Evolutionary conservation across 352 stramenopile species (phyloP).

Genomic region (Phytopythium ostracodes): DNA sequence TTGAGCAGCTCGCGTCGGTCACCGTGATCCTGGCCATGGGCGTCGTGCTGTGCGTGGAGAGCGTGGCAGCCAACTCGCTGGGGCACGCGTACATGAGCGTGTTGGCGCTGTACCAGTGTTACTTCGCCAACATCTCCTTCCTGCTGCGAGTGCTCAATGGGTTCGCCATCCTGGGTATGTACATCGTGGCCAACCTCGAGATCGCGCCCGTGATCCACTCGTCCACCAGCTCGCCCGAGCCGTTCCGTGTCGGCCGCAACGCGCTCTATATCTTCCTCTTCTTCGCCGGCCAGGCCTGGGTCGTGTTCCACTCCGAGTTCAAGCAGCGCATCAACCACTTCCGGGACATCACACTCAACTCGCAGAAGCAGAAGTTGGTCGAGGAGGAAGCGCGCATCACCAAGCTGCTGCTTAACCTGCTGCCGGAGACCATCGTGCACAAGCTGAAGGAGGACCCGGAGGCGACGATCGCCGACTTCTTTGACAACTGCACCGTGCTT

Average conservation of each 20-base stretch:
- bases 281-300: slow-evolving; percentile 69
- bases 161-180: slow-evolving; percentile 58
- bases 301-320: slow-evolving; percentile 85
- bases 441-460: slow-evolving; percentile 80
- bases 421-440: slow-evolving; percentile 82
- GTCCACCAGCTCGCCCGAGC: slow-evolving; percentile 24
- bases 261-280: slow-evolving; percentile 84
- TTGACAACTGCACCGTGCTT: slow-evolving; percentile 81
- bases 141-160: slow-evolving; percentile 52
- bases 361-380: slow-evolving; percentile 80
- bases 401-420: slow-evolving; percentile 71
- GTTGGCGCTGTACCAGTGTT: slow-evolving; percentile 77
- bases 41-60: slow-evolving; percentile 60
- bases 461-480: slow-evolving; percentile 80
- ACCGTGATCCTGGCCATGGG: slow-evolving; percentile 52
- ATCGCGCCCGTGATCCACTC: slow-evolving; percentile 39
- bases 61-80: slow-evolving; percentile 58
- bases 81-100: slow-evolving; percentile 79
- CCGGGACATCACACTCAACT: slow-evolving; percentile 76
- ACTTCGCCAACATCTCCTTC: slow-evolving; percentile 80
- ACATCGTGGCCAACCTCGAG: slow-evolving; percentile 58
- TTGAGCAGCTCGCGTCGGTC: slow-evolving; percentile 50
- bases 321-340: slow-evolving; percentile 88
- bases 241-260: slow-evolving; percentile 54
- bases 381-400: slow-evolving; percentile 77